A percentile compares a stretch with the other conserved stretches of the same genome.
Conservation (phyloP, 495 filamentous ascomycete species). For the Aspergillus avenaceus region DNA sequence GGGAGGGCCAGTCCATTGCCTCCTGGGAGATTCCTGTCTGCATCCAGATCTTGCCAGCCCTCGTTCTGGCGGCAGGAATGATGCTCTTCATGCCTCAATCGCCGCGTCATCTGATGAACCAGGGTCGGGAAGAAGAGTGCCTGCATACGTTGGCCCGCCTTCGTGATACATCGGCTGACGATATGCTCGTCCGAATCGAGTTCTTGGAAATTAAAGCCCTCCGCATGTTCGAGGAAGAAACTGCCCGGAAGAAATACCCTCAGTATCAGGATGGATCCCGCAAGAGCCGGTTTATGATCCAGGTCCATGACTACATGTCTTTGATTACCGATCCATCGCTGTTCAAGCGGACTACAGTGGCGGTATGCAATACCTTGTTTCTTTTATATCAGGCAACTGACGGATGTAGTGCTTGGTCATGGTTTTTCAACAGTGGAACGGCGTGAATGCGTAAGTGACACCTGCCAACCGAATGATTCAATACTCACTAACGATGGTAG, state of each 20-base stretch:
- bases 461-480: neutral
- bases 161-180: conserved; percentile 57
- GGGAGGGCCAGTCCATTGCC: conserved; percentile 33
- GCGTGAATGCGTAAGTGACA: conserved; percentile 44
- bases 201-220: conserved; percentile 61
- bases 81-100: conserved; percentile 75
- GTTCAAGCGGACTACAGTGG: conserved; percentile 33
- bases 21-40: conserved; percentile 44
- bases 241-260: conserved; percentile 37
- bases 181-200: conserved; percentile 61
- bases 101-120: conserved; percentile 71
- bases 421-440: conserved; percentile 61
- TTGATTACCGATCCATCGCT: conserved; percentile 32
- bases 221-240: conserved; percentile 56
- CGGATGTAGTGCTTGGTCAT: conserved; percentile 26
- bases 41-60: conserved; percentile 41
- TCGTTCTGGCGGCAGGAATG: conserved; percentile 38
- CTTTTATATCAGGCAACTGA: neutral
- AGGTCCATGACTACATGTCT: conserved; percentile 25
- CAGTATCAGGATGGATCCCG: conserved; percentile 27
- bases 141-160: conserved; percentile 58
- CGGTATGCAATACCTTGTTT: conserved; percentile 19
- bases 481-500: conserved; percentile 6
- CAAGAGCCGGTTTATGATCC: conserved; percentile 29
- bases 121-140: conserved; percentile 69